Base-by-base conservation (phyloP, 106 monocot species). In the Dendrobium officinale region DNA sequence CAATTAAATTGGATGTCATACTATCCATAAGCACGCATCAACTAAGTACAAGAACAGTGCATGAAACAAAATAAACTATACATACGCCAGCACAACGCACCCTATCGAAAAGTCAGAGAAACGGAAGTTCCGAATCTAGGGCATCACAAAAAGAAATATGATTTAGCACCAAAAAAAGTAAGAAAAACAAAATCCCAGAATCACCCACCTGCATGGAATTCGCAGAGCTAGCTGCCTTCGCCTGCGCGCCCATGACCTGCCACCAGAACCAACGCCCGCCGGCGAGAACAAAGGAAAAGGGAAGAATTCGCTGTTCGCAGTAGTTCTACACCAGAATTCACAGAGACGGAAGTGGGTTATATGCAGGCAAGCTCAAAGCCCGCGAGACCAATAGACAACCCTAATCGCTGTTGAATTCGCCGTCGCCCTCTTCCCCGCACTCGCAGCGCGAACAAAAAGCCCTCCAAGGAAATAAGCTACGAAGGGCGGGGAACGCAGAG, bases 141-240 rank as follows among this genome's bases (percentile, higher is more conserved):
- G 83, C 83, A 83, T 26, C 83, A 74, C n/a, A 73, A 56, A 56
- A 73, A 11, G 9, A 83, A 10, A 20, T 26, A 72, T 70, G 45
- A 82, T 20, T 72, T 27, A 6, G 18, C 37, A 22, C 19, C 11
- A 73, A 17, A 17, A 42, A 26, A 40, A 16, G 8, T 2, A 16
- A 47, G 5, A 48, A 54, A 15, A 54, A 40, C 40, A 13, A 78
- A 83, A 55, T 40, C 72, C 77, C 22, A 40, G 9, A 51, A 29
- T 11, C 72, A 83, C 83, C 31, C 18, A 83, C 83, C 83, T 81
- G 81, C 75, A 83, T 41, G 20, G 79, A 79, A 74, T 79, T 83
- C 42, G 83, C 42, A 16, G 79, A 79, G 48, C 61, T 79, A 9
- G 74, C 72, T 27, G 42, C 16, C 79, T 83, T 83, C 72, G 74